Evolutionary conservation across 495 filamentous ascomycete species (phyloP).

Genomic region (Podospora tetraspora): DNA sequence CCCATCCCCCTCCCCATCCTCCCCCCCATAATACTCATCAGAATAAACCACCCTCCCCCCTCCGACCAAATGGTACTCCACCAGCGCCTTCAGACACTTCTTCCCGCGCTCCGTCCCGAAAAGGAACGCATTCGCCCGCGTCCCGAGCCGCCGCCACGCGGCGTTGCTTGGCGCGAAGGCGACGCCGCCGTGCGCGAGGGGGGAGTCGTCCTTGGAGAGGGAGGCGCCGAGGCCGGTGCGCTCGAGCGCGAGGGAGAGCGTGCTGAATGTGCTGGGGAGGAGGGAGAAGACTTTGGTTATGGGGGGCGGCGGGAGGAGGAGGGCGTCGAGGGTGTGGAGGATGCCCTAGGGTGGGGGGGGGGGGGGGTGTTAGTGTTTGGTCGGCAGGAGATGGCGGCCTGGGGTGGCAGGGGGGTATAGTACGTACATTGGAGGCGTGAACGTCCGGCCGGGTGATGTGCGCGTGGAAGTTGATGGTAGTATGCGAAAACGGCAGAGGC

Average conservation of each 20-base stretch:
- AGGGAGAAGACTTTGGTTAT: conserved; percentile 56
- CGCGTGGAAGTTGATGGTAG: conserved; percentile 69
- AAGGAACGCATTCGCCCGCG: conserved; percentile 65
- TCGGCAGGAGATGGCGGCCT: too few species aligned
- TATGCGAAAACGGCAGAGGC: conserved; percentile 42
- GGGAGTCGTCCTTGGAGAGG: neutral
- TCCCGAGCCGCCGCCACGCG: conserved; percentile 68
- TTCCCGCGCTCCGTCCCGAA: conserved; percentile 60
- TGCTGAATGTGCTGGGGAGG: conserved; percentile 69
- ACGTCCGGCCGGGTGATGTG: conserved; percentile 61
- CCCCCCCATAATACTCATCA: conserved; percentile 61
- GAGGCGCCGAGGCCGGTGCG: conserved; percentile 59
- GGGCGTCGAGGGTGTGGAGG: conserved; percentile 65
- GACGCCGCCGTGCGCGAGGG: conserved; percentile 45
- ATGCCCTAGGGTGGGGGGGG: too few species aligned
- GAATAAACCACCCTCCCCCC: conserved; percentile 68
- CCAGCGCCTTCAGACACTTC: conserved; percentile 64
- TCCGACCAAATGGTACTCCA: conserved; percentile 72
- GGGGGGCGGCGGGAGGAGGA: conserved; percentile 68
- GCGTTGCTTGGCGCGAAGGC: conserved; percentile 72
- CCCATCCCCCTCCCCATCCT: conserved; percentile 16
- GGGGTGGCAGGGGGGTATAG: too few species aligned
- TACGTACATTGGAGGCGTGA: conserved; percentile 48
- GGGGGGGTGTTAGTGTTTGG: too few species aligned
- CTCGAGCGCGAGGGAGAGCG: conserved; percentile 62